These are phyloP conservation scores for Nakazawaea laoshanensis DNA, from an alignment of 805 yeast species.

Conservation along the genomic window DNA sequence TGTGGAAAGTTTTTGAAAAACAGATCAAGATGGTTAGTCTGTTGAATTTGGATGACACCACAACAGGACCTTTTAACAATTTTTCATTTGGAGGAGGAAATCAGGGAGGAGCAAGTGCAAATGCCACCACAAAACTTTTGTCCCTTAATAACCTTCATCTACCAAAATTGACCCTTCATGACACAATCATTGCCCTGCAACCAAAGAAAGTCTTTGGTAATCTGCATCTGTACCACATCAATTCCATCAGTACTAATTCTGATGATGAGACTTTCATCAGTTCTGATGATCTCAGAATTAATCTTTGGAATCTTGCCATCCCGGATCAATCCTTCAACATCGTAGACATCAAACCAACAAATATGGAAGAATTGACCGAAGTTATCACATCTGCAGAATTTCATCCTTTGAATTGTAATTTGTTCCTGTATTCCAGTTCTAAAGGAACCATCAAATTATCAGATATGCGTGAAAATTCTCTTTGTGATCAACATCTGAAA, in stretches of 20 bases:
- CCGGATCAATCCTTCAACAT: slow-evolving; percentile 95
- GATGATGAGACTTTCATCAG: slow-evolving; percentile 94
- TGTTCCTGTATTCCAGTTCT: slow-evolving; percentile 90
- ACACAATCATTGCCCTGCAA: slow-evolving; percentile 88
- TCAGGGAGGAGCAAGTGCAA: background rate
- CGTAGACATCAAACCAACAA: slow-evolving; percentile 95
- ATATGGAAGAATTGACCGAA: slow-evolving; percentile 98
- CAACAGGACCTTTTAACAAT: slow-evolving; percentile 1
- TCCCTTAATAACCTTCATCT: slow-evolving; percentile 47
- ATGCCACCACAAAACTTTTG: slow-evolving; percentile 16
- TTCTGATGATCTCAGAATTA: slow-evolving; percentile 90
- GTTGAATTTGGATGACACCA: slow-evolving; percentile 55
- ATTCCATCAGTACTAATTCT: slow-evolving; percentile 87
- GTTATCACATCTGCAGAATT: slow-evolving; percentile 95
- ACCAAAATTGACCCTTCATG: slow-evolving; percentile 90
- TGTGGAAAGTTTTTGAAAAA: slow-evolving; percentile 93
- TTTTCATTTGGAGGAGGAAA: slow-evolving; percentile 3
- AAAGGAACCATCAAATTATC: slow-evolving; percentile 93
- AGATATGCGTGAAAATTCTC: slow-evolving; percentile 92
- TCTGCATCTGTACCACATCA: slow-evolving; percentile 97
- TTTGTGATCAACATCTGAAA: slow-evolving; percentile 85
- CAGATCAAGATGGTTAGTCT: slow-evolving; percentile 88
- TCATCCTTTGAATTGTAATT: slow-evolving; percentile 87
- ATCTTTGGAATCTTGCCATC: slow-evolving; percentile 89
- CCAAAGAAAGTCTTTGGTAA: slow-evolving; percentile 88